Percentiles rank a stretch among this genome's conserved stretches.
These are phyloP conservation scores for Voacanga thouarsii DNA, from an alignment of 257 asterid genomes.

Conservation along the genomic window DNA sequence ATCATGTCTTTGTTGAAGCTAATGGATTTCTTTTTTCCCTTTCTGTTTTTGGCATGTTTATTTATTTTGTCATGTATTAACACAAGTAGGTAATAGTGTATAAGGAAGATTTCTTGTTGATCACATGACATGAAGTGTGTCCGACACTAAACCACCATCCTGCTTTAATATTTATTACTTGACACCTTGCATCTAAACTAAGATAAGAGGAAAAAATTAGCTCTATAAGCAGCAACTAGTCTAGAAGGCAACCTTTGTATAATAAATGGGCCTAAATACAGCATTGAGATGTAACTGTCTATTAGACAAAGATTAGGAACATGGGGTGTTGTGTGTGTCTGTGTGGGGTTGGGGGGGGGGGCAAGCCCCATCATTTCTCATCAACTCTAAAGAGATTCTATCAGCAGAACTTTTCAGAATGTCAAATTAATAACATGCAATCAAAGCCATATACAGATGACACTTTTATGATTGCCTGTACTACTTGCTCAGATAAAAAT, in stretches of 20 bases:
- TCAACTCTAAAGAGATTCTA: not conserved
- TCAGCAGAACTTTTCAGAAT: not conserved
- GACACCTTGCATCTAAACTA: not conserved
- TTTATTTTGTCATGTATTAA: not conserved
- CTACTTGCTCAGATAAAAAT: not conserved
- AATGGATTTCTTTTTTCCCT: not conserved
- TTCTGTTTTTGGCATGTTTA: not conserved
- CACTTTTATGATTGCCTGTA: not conserved
- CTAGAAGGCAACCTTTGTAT: not conserved
- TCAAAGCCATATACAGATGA: not conserved
- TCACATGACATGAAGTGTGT: not conserved
- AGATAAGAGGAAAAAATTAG: not conserved
- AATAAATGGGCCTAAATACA: not conserved
- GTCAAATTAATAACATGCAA: not conserved
- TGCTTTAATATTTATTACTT: not conserved
- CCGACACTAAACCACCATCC: not conserved
- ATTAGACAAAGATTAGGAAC: not conserved
- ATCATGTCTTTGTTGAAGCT: not conserved
- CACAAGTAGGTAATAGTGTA: not conserved
- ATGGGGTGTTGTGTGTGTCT: no score
- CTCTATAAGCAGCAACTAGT: not conserved
- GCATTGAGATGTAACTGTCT: not conserved
- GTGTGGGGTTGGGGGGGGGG: no score
- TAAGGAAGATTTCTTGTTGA: not conserved
- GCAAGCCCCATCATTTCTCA: not conserved